Evolutionary conservation across 257 asterid genomes (phyloP), one percentile per base, ranked within the genome.

Genomic region (Cruciata laevipes): DNA sequence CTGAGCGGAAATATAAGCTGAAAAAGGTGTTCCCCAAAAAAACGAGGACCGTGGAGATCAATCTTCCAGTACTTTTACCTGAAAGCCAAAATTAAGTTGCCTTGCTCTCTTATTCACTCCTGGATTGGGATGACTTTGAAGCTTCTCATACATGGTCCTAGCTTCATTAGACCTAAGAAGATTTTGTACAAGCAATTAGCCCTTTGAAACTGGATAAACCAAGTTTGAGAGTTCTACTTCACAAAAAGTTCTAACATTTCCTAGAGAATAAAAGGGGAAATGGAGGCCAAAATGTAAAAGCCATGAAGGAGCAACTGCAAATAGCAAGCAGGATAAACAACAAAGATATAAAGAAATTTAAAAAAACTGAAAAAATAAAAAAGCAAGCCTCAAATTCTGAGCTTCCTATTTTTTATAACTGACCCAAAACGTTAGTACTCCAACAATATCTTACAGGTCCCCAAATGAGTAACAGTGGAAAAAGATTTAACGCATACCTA

Each of bases 141-240:
- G 97, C 80, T 86, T 93, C 78, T 88, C 95, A 64, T 93, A 93
- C 99, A 93, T 86, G 49, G 20, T 23, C 25, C 92, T 91, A 14
- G 99, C 99, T 79, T 93, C 96, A 44, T 78, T 77, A 49, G 80
- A 31, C 80, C 97, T 93, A 86, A 65, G 70, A 44, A 75, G 18
- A 52, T 6, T 25, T 17, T 66, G n/a, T 25, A 25, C 32, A 5
- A 49, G 42, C 42, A 65, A 65, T 23, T 31, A 44, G 10, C 58
- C 49, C 21, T 25, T 49, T 23, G 59, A 55, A 65, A 40, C 59
- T 55, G 55, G 52, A 68, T 52, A 20, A 59, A n/a, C 57, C 4
- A 56, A 24, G 63, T 68, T 56, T n/a, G 17, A 52, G 53, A n/a
- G 9, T 7, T 7, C 12, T 37, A 33, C n/a, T n/a, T 35, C 1